Base-by-base conservation (phyloP, 768 basidiomycete genomes). In the Boletus pseudo-olivaceus region DNA sequence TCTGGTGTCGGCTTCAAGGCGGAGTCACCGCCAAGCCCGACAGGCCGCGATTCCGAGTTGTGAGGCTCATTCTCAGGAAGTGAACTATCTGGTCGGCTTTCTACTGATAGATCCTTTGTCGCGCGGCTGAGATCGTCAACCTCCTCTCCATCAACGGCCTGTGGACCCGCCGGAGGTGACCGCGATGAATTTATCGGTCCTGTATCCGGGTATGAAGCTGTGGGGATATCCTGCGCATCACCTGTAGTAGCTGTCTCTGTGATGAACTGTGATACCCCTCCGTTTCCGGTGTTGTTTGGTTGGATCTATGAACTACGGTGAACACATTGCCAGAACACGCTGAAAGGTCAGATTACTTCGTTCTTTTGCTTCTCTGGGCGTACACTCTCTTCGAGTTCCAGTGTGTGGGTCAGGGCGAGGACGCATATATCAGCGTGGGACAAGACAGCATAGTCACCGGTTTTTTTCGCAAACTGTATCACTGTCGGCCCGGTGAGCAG, bases 381-480 rank as follows among this genome's bases (percentile, higher is more conserved):
- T 17, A 45, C 54, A 54, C 77, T 76, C 35, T 75, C 79, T 66
- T 78, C 77, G 51, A 83, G 75, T 61, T 92, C 83, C 51, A 96
- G 73, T 23, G 85, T 79, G 66, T 90, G 85, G 7, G 94, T 93
- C 61, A 99, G 76, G 1, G 97, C 96, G 47, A 98, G 73, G 35
- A 98, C 85, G 62, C 88, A 87, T 39, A 99, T 69, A 84, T 99
- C 97, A 14, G 94, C 80, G 69, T 87, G 82, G 14, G 93, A 97
- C 37, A 99, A 78, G 44, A 93, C 95, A 40, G 90, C 76, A 67
- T 93, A 95, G 72, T 99, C 97, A 67, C 97, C 97, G 0, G 96
- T 96, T 77, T 91, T 91, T 77, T 93, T 96, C 4, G 97, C 92
- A 72, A 85, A 87, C 57, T 88, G 87, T 51, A 89, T 90, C 5